Percentiles rank a stretch among this genome's conserved stretches.
phyloP scores from a whole-genome alignment of 2,329 filamentous ascomycete species.

The Magnaporthiopsis rhizophila region DNA sequence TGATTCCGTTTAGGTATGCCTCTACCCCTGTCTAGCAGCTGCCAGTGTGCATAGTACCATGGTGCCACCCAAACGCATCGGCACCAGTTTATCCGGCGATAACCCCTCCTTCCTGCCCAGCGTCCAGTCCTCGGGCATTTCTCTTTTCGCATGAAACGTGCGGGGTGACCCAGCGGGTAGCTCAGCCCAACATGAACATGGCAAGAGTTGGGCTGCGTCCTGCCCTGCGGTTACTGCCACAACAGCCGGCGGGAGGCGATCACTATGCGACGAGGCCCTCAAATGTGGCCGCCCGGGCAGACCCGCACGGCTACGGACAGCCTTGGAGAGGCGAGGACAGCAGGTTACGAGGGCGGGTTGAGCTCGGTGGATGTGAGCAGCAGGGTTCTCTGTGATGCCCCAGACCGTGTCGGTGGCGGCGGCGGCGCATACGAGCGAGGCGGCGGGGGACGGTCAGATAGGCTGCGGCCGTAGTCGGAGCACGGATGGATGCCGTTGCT shows the following conservation, averaged over 20 bases:
- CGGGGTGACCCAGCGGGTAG: not conserved
- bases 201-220: not conserved
- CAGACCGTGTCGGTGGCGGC: conserved; percentile 2
- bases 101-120: not conserved
- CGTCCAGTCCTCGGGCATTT: not conserved
- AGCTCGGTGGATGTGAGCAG: not conserved
- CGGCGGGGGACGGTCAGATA: not conserved
- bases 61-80: no score
- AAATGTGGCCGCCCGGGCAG: no score
- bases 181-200: conserved; percentile 2
- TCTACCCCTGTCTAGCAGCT: no score
- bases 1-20: no score
- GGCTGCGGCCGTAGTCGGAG: conserved; percentile 1
- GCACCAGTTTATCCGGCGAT: not conserved
- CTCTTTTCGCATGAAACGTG: not conserved
- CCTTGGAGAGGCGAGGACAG: not conserved
- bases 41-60: no score
- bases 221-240: not conserved
- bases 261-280: not conserved
- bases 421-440: not conserved
- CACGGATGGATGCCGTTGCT: not conserved
- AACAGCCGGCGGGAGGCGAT: not conserved
- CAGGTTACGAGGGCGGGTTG: not conserved
- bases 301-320: not conserved
- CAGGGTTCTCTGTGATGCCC: not conserved